A percentile compares a stretch with the other conserved stretches of the same genome.
Evolutionary conservation across 164 flowering plant species (phyloP).

Genomic region (Piper betle): DNA sequence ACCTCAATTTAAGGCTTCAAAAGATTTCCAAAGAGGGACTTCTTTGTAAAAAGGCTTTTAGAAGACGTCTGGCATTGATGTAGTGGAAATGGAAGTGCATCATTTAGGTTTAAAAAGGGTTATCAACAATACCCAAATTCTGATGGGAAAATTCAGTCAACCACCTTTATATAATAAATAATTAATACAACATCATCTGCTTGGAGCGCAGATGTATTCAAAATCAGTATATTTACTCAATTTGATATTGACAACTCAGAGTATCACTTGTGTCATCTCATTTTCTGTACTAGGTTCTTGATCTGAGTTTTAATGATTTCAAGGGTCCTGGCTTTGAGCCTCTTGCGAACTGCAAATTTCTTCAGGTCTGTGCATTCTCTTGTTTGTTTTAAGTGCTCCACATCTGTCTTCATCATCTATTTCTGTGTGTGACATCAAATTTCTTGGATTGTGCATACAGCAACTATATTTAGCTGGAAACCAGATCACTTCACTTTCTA

Average conservation of each 20-base stretch:
- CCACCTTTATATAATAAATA: too few species aligned
- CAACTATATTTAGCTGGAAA: conserved; percentile 99
- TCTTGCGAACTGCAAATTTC: conserved; percentile 76
- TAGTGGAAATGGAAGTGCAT: too few species aligned
- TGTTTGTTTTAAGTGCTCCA: neutral
- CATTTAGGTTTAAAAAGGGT: too few species aligned
- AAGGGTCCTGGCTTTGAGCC: conserved; percentile 99
- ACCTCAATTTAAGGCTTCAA: too few species aligned
- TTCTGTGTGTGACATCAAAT: neutral
- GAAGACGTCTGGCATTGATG: too few species aligned
- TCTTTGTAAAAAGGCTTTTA: too few species aligned
- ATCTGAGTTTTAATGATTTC: conserved; percentile 95
- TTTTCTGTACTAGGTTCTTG: conserved; percentile 62
- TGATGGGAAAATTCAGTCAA: too few species aligned
- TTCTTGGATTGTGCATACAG: conserved; percentile 26
- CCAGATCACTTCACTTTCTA: conserved; percentile 81
- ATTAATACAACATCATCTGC: too few species aligned
- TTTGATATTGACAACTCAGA: neutral
- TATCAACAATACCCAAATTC: too few species aligned
- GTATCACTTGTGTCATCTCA: neutral
- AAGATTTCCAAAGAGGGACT: too few species aligned
- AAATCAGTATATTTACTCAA: too few species aligned
- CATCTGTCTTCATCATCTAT: neutral
- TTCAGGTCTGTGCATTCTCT: conserved; percentile 48
- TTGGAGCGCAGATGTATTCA: too few species aligned